A percentile compares a stretch with the other conserved stretches of the same genome.
These are phyloP conservation scores for Naganishia liquefaciens DNA, from an alignment of 1,284 basidiomycete species.

Conservation along the genomic window DNA sequence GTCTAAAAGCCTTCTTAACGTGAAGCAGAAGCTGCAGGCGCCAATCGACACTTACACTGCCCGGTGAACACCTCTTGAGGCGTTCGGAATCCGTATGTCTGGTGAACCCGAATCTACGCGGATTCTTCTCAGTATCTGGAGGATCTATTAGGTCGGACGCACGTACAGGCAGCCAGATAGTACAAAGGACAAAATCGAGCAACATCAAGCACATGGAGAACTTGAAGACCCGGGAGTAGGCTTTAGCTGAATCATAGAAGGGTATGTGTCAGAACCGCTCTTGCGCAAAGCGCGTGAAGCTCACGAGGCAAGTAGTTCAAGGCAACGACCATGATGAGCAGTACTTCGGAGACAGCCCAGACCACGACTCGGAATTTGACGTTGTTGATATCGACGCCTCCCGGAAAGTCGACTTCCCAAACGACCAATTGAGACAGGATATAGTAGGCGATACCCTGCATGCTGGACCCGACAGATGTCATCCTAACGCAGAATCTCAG, in stretches of 20 bases:
- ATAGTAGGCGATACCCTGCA: conserved; percentile 76
- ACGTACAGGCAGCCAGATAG: conserved; percentile 73
- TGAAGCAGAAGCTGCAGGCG: conserved; percentile 22
- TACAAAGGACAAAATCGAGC: conserved; percentile 77
- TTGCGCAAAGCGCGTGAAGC: conserved; percentile 21
- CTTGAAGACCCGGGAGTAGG: conserved; percentile 73
- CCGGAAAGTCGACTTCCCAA: conserved; percentile 75
- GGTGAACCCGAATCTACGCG: conserved; percentile 68
- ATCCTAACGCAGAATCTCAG: background rate
- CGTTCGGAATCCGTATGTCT: conserved; percentile 76
- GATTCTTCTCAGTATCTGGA: background rate
- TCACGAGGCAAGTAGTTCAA: conserved; percentile 79
- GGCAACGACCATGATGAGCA: conserved; percentile 65
- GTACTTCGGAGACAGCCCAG: conserved; percentile 72
- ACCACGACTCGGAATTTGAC: conserved; percentile 78
- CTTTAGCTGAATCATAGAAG: conserved; percentile 39
- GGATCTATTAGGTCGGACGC: background rate
- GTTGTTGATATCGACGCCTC: conserved; percentile 67
- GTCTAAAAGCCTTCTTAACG: conserved; percentile 55
- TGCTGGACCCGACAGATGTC: conserved; percentile 25
- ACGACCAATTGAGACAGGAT: conserved; percentile 76
- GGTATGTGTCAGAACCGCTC: background rate
- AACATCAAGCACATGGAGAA: conserved; percentile 70
- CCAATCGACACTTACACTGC: conserved; percentile 66
- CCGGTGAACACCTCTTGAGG: conserved; percentile 75